A percentile compares a stretch with the other conserved stretches of the same genome.
phyloP scores from a whole-genome alignment of 768 basidiomycete species.

The Hygrophorus pudorinus region DNA sequence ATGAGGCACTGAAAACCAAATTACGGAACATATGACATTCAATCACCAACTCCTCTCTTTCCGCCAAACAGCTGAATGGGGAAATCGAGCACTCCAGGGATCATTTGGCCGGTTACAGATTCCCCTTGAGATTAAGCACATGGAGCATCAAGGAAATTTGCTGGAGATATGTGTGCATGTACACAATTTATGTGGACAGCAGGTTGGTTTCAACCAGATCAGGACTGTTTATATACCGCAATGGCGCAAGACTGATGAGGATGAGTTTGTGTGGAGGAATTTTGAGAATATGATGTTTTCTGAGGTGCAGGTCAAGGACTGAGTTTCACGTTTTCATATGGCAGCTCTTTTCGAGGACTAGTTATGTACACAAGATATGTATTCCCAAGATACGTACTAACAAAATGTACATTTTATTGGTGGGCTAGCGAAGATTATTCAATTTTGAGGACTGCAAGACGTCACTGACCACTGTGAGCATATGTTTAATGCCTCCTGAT shows the following conservation, averaged over 20 bases:
- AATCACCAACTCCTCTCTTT: conserved; percentile 32
- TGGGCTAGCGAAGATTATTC: no score
- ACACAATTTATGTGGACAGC: conserved; percentile 21
- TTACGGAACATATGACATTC: conserved; percentile 15
- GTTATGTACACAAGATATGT: background rate
- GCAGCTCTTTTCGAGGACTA: conserved; percentile 10
- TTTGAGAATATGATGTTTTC: conserved; percentile 30
- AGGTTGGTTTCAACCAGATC: conserved; percentile 33
- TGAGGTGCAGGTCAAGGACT: conserved; percentile 21
- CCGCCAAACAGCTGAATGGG: conserved; percentile 43
- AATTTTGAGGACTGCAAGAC: no score
- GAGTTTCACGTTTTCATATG: conserved; percentile 25
- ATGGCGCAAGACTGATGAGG: conserved; percentile 23
- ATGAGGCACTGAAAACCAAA: conserved; percentile 10
- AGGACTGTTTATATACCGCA: conserved; percentile 25
- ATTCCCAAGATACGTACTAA: no score
- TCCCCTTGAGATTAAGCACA: conserved; percentile 25
- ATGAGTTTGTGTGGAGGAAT: conserved; percentile 23
- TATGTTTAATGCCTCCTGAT: no score
- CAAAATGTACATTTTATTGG: no score
- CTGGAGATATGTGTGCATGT: conserved; percentile 26
- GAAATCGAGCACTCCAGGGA: conserved; percentile 33
- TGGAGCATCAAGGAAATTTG: conserved; percentile 17
- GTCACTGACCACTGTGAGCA: no score
- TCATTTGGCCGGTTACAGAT: conserved; percentile 35